Base-by-base conservation (phyloP, 257 asterid genomes). In the Cordia subcordata region DNA sequence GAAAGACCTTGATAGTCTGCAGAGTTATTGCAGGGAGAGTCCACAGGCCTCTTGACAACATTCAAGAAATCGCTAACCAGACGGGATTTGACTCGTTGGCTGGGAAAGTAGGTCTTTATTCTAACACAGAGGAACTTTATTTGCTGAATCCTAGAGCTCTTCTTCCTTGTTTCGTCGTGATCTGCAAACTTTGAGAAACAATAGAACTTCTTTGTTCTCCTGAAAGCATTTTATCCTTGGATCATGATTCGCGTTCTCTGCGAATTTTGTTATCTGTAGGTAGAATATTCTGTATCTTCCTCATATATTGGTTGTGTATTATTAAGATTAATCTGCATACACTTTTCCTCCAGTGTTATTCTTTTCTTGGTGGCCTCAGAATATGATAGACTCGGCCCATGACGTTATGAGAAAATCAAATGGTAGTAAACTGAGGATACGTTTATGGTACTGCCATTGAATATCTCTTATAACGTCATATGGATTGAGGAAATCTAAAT, bases 1-100 rank as follows among this genome's bases (percentile, higher is more conserved):
- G 94, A 46, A 85, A 81, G 68, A 94, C 96, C 0, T 60, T 91
- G 82, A 75, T 85, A 0, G 95, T 90, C 22, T 90, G 98, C 66
- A 77, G 98, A 67, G 98, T 90, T 13, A 83, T 90, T 16, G 98
- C 98, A 0, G 98, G 96, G 59, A 73, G 98, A 70, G 98, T 90
- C 68, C 98, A 90, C 58, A 69, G 85, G 76, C 98, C 96, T 4
- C 52, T 88, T 67, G 96, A 87, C 81, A 87, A 85, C 60, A 72
- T 77, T 44, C 88, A 73, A 50, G 96, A 87, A 18, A 81, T 87
- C 58, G 74, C 73, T 0, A 82, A 86, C 5, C 94, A 79, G 68
- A 78, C 89, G 0, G 96, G 98, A 49, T 90, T 84, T 13, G 94
- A 90, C 44, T 90, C 96, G 4, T 72, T 91, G 68, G 98, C 98